phyloP scores from a whole-genome alignment of 495 filamentous ascomycete species.

The Penicillium tannophilum region DNA sequence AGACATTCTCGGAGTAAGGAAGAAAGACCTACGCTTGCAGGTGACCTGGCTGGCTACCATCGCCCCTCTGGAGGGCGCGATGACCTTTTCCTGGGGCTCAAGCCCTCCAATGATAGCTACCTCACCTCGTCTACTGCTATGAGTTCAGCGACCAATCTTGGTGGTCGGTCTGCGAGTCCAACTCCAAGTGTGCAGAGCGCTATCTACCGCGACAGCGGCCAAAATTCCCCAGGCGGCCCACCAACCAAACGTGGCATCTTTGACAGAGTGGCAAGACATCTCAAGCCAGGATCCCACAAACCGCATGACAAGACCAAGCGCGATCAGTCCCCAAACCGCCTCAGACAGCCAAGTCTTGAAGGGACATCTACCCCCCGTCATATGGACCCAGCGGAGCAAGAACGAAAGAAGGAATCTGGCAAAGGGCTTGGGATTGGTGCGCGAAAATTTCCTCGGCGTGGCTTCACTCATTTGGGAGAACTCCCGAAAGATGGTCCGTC shows the following conservation, averaged over 20 bases:
- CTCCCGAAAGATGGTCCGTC: conserved; percentile 32
- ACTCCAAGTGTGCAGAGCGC: conserved; percentile 68
- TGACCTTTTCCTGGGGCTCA: conserved; percentile 60
- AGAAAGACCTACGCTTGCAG: conserved; percentile 57
- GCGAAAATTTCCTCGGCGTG: conserved; percentile 48
- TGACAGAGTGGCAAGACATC: conserved; percentile 58
- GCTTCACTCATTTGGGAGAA: conserved; percentile 57
- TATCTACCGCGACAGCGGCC: conserved; percentile 49
- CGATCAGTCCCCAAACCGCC: conserved; percentile 53
- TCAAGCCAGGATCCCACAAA: conserved; percentile 25
- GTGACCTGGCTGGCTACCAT: conserved; percentile 46
- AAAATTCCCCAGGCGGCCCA: conserved; percentile 60
- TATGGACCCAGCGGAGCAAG: conserved; percentile 39
- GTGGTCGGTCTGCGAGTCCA: conserved; percentile 69
- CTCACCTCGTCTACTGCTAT: conserved; percentile 45
- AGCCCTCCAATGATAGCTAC: conserved; percentile 50
- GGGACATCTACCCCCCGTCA: conserved; percentile 26
- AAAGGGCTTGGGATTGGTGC: conserved; percentile 40
- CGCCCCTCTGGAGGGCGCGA: conserved; percentile 70
- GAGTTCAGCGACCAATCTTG: conserved; percentile 50
- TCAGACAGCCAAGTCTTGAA: conserved; percentile 48
- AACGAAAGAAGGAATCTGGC: conserved; percentile 46
- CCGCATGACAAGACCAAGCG: conserved; percentile 32
- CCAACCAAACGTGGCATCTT: conserved; percentile 67
- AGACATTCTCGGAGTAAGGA: conserved; percentile 71